Conservation (phyloP, 192 early-diverging fungal species). For the Rhizophlyctis rosea region DNA sequence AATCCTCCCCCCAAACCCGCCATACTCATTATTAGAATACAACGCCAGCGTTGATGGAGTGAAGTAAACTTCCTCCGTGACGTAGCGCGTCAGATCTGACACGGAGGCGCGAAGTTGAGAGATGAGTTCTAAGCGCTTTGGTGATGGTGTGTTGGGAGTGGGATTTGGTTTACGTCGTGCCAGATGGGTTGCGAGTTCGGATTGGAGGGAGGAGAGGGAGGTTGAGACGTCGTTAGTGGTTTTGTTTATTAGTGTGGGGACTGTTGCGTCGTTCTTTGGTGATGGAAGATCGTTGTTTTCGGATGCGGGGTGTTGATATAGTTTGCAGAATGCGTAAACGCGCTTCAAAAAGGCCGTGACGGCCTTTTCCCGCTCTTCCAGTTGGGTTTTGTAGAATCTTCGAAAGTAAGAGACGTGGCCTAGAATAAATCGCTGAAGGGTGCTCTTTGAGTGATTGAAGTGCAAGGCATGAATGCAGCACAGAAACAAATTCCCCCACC, state of each 20-base stretch:
- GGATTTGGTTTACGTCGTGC: background rate
- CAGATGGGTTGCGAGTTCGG: background rate
- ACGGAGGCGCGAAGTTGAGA: background rate
- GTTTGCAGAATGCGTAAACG: background rate
- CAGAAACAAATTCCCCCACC: background rate
- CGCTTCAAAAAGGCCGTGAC: background rate
- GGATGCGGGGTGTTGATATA: background rate
- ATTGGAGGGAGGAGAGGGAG: background rate
- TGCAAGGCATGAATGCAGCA: background rate
- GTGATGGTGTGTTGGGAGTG: background rate
- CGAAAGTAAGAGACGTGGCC: background rate
- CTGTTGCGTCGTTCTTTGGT: too few species aligned
- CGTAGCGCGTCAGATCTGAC: background rate
- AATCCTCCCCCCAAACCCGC: background rate
- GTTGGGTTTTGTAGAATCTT: background rate
- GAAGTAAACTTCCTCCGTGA: slow-evolving; percentile 14
- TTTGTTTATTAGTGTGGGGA: too few species aligned
- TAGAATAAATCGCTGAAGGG: too few species aligned
- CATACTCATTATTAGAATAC: slow-evolving; percentile 19
- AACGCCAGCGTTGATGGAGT: slow-evolving; percentile 11
- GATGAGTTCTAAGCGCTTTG: background rate
- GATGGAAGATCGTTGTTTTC: too few species aligned
- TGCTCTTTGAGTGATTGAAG: background rate
- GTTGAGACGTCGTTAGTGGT: background rate
- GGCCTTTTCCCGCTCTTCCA: background rate